A percentile compares a stretch with the other conserved stretches of the same genome.
These are phyloP conservation scores for Pseudophaeomoniella oleicola DNA, from an alignment of 2,329 filamentous ascomycete species.

Conservation along the genomic window DNA sequence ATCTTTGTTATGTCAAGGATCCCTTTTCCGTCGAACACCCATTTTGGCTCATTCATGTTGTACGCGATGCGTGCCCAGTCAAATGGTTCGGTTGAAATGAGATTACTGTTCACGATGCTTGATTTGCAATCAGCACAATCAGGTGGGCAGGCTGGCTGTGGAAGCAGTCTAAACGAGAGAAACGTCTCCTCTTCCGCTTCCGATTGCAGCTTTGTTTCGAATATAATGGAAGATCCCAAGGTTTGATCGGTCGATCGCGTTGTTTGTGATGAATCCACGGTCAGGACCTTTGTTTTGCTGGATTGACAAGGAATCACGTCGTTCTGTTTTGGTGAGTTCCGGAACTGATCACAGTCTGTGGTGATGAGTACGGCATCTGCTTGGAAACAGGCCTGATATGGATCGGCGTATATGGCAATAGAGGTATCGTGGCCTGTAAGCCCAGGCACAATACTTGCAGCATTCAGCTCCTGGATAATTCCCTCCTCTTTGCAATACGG, in stretches of 20 bases:
- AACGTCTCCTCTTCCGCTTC: neutral
- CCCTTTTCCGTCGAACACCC: conserved; percentile 33
- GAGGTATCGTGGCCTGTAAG: conserved; percentile 14
- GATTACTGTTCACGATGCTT: conserved; percentile 6
- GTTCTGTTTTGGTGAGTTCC: conserved; percentile 11
- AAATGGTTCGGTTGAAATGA: conserved; percentile 15
- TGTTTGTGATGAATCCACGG: neutral
- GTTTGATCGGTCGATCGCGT: too few relatives aligned
- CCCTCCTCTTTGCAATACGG: conserved; percentile 33
- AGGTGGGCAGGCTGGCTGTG: conserved; percentile 13
- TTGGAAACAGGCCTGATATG: conserved; percentile 29
- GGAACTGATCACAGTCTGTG: conserved; percentile 40
- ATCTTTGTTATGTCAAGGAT: conserved; percentile 20
- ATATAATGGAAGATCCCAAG: too few relatives aligned
- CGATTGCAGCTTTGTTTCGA: too few relatives aligned
- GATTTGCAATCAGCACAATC: conserved; percentile 16
- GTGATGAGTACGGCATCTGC: conserved; percentile 35
- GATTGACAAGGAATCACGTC: conserved; percentile 1
- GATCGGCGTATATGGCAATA: conserved; percentile 25
- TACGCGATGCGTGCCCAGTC: conserved; percentile 32
- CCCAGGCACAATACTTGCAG: conserved; percentile 17
- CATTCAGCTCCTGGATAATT: conserved; percentile 17
- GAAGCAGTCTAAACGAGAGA: conserved; percentile 6
- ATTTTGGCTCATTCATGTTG: conserved; percentile 30
- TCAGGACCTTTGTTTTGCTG: neutral